Evolutionary conservation across 805 yeast species (phyloP), one percentile per base, ranked within the genome.

Genomic region (Vanderwaltozyma tropicalis): DNA sequence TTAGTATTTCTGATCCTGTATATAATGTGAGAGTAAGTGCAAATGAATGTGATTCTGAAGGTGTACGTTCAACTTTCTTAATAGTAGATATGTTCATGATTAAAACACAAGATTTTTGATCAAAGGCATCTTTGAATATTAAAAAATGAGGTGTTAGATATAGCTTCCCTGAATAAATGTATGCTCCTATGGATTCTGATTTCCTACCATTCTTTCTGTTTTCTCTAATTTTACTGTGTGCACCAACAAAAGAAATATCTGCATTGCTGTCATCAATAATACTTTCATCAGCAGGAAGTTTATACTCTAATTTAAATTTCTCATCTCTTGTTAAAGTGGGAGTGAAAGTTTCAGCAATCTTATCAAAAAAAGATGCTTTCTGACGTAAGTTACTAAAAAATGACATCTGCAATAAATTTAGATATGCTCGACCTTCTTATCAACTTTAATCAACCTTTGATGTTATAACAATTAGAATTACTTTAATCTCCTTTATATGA

Each of bases 21-120:
- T 78, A 76, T 2, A 94, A 74, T 5, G 73, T 68, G 12, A 89
- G 61, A n/a, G 77, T 64, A 15, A 92, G 67, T 1, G 95, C 87
- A 61, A 87, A 83, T 15, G 83, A 78, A 53, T 78, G 82, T 1
- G 83, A 69, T 39, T 77, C 69, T 1, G 85, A 69, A 10, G 94
- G 94, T 16, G 86, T 69, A 37, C 96, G 69, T 55, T 89, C 96
- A 14, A 92, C 94, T 43, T 86, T 78, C 51, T 81, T 78, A 28
- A 92, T 63, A 1, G 95, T 75, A 1, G 88, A 75, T 30, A 92
- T 61, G 43, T 89, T 92, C 21, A 89, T 48, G 3, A 70, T 70
- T 51, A 89, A 73, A 5, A 75, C 70, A 53, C 92, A 81, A 32
- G 77, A 72, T 39, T 76, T 68, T 33, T 70, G 68, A 49, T 86